phyloP scores from a whole-genome alignment of 169 alveolate species.

The Plasmodium falciparum region DNA sequence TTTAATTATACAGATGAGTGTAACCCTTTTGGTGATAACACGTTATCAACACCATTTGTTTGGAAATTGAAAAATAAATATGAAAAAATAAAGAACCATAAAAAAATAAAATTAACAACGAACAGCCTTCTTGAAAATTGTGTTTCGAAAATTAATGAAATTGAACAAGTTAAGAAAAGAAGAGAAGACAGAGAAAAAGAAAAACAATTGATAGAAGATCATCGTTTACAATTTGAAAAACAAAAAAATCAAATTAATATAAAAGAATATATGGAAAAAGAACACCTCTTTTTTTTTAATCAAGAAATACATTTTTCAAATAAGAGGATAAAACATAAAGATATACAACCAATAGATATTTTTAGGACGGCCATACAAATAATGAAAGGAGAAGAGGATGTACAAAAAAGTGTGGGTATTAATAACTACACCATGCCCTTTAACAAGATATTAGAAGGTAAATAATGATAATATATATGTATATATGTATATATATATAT shows the following conservation, averaged over 20 bases:
- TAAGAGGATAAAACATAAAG: slow-evolving; percentile 27
- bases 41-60: slow-evolving; percentile 81
- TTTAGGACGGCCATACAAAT: slow-evolving; percentile 15
- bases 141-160: slow-evolving; percentile 76
- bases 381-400: not conserved
- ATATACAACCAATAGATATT: slow-evolving; percentile 17
- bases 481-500: too few relatives aligned
- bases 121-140: slow-evolving; percentile 65
- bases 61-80: slow-evolving; percentile 84
- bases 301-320: slow-evolving; percentile 76
- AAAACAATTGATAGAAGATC: slow-evolving; percentile 76
- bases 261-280: slow-evolving; percentile 77
- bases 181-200: slow-evolving; percentile 79
- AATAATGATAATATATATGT: not conserved
- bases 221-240: slow-evolving; percentile 51
- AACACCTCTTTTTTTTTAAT: slow-evolving; percentile 78
- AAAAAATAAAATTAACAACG: slow-evolving; percentile 58
- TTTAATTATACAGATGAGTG: slow-evolving; percentile 88
- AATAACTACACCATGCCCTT: slow-evolving; percentile 4
- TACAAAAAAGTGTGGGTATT: too few relatives aligned
- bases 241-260: slow-evolving; percentile 82
- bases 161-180: slow-evolving; percentile 80
- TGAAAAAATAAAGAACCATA: slow-evolving; percentile 36
- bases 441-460: slow-evolving; percentile 43
- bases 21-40: slow-evolving; percentile 88